Conservation (phyloP, 208 protist species). For the Leishmania tropica region DNA sequence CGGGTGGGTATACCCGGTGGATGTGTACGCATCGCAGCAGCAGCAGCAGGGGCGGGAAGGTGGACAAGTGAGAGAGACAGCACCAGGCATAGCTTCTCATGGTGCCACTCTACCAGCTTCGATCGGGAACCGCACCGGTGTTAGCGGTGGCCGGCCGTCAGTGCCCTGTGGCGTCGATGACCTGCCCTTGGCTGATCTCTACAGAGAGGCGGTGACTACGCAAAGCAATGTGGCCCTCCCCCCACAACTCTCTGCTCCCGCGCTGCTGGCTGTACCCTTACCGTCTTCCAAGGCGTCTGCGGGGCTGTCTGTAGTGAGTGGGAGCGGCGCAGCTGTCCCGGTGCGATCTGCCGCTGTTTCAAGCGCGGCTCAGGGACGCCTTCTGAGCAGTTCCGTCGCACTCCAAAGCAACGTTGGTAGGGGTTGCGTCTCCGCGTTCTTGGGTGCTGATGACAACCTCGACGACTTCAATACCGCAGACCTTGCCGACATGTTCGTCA, state of each 20-base stretch:
- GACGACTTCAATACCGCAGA: conserved; percentile 32
- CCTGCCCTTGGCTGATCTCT: conserved; percentile 10
- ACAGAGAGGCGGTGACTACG: neutral
- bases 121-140: neutral
- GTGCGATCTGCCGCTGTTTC: neutral
- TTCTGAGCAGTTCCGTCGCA: neutral
- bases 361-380: neutral
- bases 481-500: conserved; percentile 56
- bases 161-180: conserved; percentile 1
- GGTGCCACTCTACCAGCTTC: neutral
- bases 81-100: neutral
- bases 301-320: conserved; percentile 10
- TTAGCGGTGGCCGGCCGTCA: neutral
- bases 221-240: neutral
- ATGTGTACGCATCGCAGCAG: conserved; percentile 31
- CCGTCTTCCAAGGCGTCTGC: neutral
- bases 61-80: neutral
- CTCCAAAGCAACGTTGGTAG: neutral
- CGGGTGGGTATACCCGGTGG: conserved; percentile 64
- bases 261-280: neutral
- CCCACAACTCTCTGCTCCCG: neutral
- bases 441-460: conserved; percentile 29
- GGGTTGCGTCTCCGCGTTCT: neutral
- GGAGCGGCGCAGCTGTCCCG: conserved; percentile 4
- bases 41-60: neutral